phyloP scores from a whole-genome alignment of 352 stramenopile genomes.

The Phytophthora vignae region DNA sequence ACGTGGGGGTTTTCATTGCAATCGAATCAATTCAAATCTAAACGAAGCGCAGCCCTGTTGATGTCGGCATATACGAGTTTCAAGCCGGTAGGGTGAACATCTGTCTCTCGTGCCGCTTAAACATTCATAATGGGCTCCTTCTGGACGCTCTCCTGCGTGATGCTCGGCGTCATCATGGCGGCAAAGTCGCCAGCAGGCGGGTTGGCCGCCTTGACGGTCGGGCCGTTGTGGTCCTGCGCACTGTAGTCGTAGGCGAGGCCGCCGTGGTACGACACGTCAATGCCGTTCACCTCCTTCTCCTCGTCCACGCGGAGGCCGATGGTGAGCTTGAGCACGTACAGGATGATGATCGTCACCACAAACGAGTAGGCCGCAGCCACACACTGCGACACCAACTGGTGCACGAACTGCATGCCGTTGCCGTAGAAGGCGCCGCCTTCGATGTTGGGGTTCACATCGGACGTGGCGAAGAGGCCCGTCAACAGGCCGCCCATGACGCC shows the following conservation, averaged over 20 bases:
- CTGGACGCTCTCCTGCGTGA: constrained; percentile 23
- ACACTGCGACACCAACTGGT: constrained; percentile 64
- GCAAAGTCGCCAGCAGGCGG: constrained; percentile 26
- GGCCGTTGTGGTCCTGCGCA: constrained; percentile 25
- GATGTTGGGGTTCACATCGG: constrained; percentile 62
- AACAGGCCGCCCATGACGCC: constrained; percentile 71
- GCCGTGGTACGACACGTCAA: constrained; percentile 83
- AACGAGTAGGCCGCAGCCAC: constrained; percentile 73
- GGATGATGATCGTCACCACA: constrained; percentile 70
- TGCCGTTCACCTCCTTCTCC: constrained; percentile 78
- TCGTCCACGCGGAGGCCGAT: constrained; percentile 75
- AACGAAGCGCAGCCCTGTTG: not conserved
- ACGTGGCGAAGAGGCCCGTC: constrained; percentile 75
- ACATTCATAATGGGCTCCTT: constrained; percentile 36
- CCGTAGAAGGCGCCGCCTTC: constrained; percentile 64
- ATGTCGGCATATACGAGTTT: constrained; percentile 1
- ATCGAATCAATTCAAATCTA: constrained; percentile 19
- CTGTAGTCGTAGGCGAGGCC: constrained; percentile 73
- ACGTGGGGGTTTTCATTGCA: not conserved
- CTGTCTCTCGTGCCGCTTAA: constrained; percentile 12
- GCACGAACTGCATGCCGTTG: constrained; percentile 51
- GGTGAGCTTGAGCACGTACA: constrained; percentile 75
- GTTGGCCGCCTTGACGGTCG: constrained; percentile 23
- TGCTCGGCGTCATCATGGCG: constrained; percentile 25
- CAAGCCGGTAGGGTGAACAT: not conserved